Conservation (phyloP, 1,284 basidiomycete species). For the Ustilago esculenta region DNA sequence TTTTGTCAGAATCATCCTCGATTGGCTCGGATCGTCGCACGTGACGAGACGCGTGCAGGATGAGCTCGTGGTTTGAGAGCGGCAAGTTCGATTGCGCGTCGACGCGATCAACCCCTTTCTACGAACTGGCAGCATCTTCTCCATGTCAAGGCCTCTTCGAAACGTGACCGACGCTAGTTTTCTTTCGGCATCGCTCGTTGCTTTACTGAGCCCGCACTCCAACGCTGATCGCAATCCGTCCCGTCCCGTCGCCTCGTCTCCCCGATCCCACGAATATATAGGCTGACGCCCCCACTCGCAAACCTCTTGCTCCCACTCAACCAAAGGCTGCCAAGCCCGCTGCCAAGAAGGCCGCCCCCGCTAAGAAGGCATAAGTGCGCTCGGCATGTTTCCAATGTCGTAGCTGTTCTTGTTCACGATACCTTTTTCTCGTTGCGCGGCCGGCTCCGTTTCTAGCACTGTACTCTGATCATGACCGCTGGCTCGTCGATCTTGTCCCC, state of each 20-base stretch:
- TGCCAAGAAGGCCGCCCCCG: slow-evolving; percentile 62
- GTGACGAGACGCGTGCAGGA: slow-evolving; percentile 6
- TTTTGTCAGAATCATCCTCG: neutral
- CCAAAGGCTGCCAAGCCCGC: slow-evolving; percentile 61
- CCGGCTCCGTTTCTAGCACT: slow-evolving; percentile 20
- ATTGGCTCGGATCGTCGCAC: neutral
- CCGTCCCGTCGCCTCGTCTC: slow-evolving; percentile 11
- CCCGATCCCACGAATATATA: slow-evolving; percentile 20
- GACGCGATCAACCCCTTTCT: no score
- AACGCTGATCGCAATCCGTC: slow-evolving; percentile 31
- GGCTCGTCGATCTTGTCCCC: neutral
- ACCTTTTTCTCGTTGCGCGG: slow-evolving; percentile 32
- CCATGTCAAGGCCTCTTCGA: no score
- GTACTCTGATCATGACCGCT: slow-evolving; percentile 22
- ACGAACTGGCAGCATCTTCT: no score
- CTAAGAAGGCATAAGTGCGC: slow-evolving; percentile 52
- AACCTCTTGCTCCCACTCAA: slow-evolving; percentile 50
- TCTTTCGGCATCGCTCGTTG: neutral
- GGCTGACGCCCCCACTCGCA: slow-evolving; percentile 49
- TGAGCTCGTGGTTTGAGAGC: no score
- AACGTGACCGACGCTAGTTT: slow-evolving; percentile 2
- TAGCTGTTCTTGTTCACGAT: slow-evolving; percentile 32
- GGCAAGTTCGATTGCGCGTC: no score
- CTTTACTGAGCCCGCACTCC: slow-evolving; percentile 17
- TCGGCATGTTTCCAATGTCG: slow-evolving; percentile 7